These are phyloP conservation scores for Apiospora sp. DNA, from an alignment of 2,329 filamentous ascomycete genomes.

Conservation along the genomic window DNA sequence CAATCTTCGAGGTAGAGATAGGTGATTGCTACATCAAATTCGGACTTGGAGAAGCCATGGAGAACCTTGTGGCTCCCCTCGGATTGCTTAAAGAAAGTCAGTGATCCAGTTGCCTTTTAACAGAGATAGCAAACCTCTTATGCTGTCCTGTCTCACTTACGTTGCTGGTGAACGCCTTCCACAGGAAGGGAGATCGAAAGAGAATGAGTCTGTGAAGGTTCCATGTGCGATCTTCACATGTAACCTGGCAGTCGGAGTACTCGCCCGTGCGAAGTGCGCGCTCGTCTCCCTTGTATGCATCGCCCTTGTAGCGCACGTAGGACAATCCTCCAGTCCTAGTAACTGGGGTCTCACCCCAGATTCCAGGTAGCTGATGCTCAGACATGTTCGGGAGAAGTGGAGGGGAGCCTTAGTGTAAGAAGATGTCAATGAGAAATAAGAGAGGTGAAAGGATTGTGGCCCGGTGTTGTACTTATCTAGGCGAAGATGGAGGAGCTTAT, in stretches of 20 bases:
- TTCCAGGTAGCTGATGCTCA: background rate
- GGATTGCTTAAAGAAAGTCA: background rate
- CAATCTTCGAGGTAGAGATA: background rate
- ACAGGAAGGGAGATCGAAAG: slow-evolving; percentile 6
- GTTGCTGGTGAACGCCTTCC: slow-evolving; percentile 3
- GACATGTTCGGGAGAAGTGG: background rate
- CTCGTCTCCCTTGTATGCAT: background rate
- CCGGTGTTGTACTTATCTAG: no score
- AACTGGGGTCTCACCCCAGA: no score
- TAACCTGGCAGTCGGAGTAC: slow-evolving; percentile 16
- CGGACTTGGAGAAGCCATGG: background rate
- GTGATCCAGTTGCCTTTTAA: background rate
- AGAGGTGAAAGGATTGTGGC: background rate
- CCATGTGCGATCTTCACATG: slow-evolving; percentile 18
- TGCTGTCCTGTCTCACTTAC: background rate
- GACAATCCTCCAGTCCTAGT: no score
- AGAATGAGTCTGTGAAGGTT: slow-evolving; percentile 23
- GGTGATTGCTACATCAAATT: background rate
- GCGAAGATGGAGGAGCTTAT: no score
- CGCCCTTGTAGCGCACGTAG: no score
- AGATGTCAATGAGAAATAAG: background rate
- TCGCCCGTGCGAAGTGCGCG: background rate
- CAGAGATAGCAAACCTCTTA: no score
- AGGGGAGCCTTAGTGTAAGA: background rate
- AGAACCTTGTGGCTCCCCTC: background rate